These are phyloP conservation scores for Globisporangium barbulae DNA, from an alignment of 352 stramenopile genomes.

Conservation along the genomic window DNA sequence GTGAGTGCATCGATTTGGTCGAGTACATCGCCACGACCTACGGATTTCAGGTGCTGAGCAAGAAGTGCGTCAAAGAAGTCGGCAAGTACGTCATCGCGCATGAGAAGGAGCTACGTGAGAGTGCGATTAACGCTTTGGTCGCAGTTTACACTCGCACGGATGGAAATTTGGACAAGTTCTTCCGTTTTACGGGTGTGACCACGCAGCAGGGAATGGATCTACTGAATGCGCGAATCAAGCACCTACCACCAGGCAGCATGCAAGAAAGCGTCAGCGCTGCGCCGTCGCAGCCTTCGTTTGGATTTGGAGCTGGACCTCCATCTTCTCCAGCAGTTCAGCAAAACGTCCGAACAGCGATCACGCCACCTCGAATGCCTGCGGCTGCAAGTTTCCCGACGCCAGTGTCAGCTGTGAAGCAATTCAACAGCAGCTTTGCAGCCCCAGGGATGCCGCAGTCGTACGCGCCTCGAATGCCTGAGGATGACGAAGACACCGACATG, in stretches of 20 bases:
- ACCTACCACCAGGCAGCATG: conserved; percentile 49
- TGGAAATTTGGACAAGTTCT: conserved; percentile 75
- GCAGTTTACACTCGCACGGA: conserved; percentile 68
- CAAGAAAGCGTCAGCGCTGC: conserved; percentile 15
- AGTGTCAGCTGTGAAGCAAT: conserved; percentile 31
- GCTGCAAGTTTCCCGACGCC: conserved; percentile 18
- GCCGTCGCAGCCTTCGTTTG: conserved; percentile 14
- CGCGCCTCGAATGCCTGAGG: conserved; percentile 11
- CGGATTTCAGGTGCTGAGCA: conserved; percentile 62
- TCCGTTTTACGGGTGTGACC: conserved; percentile 63
- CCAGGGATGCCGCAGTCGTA: conserved; percentile 1
- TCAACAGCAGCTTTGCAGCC: conserved; percentile 14
- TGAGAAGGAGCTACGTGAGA: conserved; percentile 84
- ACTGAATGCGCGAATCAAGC: conserved; percentile 69
- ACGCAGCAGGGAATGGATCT: conserved; percentile 83
- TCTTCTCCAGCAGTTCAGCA: conserved; percentile 11
- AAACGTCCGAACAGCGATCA: conserved; percentile 7
- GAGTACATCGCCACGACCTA: conserved; percentile 70
- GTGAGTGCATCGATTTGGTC: conserved; percentile 79
- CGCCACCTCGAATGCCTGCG: conserved; percentile 21
- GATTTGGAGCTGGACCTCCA: conserved; percentile 22
- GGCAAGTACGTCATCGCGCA: conserved; percentile 73
- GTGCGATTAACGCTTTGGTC: conserved; percentile 65
- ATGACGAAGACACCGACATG: conserved; percentile 65
- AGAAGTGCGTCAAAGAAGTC: conserved; percentile 76